These are phyloP conservation scores for Acacia acuminata DNA, from an alignment of 306 rosid species.

Conservation along the genomic window DNA sequence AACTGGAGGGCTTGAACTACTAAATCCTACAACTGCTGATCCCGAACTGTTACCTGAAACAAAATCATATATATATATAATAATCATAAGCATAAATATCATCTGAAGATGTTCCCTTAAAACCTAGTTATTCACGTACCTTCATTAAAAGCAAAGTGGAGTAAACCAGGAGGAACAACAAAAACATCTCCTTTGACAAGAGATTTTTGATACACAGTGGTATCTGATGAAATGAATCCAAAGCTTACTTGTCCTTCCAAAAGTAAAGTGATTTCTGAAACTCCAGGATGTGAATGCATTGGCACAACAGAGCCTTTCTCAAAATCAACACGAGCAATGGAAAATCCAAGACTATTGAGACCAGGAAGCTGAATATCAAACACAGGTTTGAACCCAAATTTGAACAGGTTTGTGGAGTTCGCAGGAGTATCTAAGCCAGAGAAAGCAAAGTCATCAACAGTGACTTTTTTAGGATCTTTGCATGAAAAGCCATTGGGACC, in stretches of 20 bases:
- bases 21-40: neutral
- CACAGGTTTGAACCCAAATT: neutral
- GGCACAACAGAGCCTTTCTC: neutral
- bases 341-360: neutral
- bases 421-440: neutral
- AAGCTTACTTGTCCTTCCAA: neutral
- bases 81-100: neutral
- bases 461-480: neutral
- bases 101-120: neutral
- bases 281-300: neutral
- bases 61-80: neutral
- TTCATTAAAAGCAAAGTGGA: neutral
- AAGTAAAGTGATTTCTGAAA: neutral
- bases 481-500: neutral
- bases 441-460: neutral
- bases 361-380: neutral
- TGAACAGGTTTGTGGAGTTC: neutral
- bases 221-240: neutral
- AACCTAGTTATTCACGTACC: neutral
- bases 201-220: neutral
- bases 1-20: neutral
- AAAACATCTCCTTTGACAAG: neutral
- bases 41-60: neutral
- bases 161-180: neutral
- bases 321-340: neutral